Conservation (phyloP, 345 rosid genomes). For the Excoecaria cochinchinensis region DNA sequence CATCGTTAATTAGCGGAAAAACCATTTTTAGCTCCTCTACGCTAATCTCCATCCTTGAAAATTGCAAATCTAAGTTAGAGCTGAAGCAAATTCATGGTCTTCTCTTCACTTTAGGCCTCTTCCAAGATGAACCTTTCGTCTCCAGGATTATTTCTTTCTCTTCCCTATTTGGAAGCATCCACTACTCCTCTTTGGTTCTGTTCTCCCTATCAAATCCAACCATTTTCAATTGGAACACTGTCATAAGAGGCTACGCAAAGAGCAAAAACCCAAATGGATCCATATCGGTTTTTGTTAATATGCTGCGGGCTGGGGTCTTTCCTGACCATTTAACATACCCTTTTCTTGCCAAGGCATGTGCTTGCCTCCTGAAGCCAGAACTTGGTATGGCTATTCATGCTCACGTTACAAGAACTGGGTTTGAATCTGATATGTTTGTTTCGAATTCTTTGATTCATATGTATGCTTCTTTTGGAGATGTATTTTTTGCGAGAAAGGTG, state of each 20-base stretch:
- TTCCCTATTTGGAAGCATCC: constrained; percentile 51
- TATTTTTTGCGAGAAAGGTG: constrained; percentile 46
- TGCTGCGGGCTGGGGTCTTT: constrained; percentile 48
- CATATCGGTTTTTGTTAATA: constrained; percentile 44
- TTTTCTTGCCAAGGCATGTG: constrained; percentile 62
- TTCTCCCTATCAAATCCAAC: constrained; percentile 39
- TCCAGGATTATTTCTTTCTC: constrained; percentile 53
- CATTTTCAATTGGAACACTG: constrained; percentile 54
- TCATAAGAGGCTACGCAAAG: constrained; percentile 60
- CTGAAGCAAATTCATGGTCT: constrained; percentile 62
- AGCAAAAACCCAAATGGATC: constrained; percentile 57
- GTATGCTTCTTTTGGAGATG: constrained; percentile 56
- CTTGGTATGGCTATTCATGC: constrained; percentile 50
- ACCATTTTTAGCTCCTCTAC: constrained; percentile 12
- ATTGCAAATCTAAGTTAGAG: constrained; percentile 51
- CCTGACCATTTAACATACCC: constrained; percentile 78
- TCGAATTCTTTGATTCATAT: constrained; percentile 64
- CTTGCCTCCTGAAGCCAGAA: constrained; percentile 45
- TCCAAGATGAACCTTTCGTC: constrained; percentile 41
- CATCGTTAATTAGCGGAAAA: constrained; percentile 25
- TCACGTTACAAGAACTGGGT: constrained; percentile 48
- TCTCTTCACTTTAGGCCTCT: constrained; percentile 47
- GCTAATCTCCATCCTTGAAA: constrained; percentile 37
- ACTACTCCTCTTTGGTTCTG: constrained; percentile 49
- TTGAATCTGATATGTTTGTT: constrained; percentile 51